Base-by-base conservation (phyloP, 768 basidiomycete species). In the Termitomyces sp. region DNA sequence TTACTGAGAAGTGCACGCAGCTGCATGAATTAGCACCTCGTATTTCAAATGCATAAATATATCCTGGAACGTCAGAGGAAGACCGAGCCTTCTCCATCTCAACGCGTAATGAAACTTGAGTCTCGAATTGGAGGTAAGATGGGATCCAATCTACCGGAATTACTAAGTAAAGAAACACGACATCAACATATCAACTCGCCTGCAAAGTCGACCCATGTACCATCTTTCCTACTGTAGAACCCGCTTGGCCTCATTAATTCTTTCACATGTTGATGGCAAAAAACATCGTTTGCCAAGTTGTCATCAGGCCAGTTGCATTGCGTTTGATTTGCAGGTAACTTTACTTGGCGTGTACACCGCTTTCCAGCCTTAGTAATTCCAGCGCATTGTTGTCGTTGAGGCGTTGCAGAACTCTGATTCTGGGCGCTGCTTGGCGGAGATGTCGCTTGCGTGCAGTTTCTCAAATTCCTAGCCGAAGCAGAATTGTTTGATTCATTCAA, bases 11-110 rank as follows among this genome's bases (percentile, higher is more conserved):
- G 22, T 20, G 47, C 20, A 49, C 9, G 6, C 26, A n/a, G 34
- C 10, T 27, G 37, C 8, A 36, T 22, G 29, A 6, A 6, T 48
- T 62, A 68, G 46, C 67, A 88, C 88, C 87, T 68, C 83, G 78
- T 56, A 93, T 87, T 68, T 92, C 87, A 67, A 87, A 93, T 0
- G 84, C 81, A 62, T 94, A 94, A 50, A 94, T 92, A 64, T 88
- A 92, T 0, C 92, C 92, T 5, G 80, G 74, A 20, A 76, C 79
- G 61, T 93, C 90, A 9, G 80, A 77, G 3, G 64, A 57, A 4
- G 88, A 81, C 4, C 74, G 74, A 12, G 77, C 65, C 59, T 75
- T 79, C 62, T 78, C 77, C 76, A 79, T 78, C 62, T 79, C 77
- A 20, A 73, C 69, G 43, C 75, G 69, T 44, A 79, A 68, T 2